Percentiles rank a stretch among this genome's conserved stretches.
Conservation (phyloP, 257 asterid genomes). For the Capsicum baccatum region DNA sequence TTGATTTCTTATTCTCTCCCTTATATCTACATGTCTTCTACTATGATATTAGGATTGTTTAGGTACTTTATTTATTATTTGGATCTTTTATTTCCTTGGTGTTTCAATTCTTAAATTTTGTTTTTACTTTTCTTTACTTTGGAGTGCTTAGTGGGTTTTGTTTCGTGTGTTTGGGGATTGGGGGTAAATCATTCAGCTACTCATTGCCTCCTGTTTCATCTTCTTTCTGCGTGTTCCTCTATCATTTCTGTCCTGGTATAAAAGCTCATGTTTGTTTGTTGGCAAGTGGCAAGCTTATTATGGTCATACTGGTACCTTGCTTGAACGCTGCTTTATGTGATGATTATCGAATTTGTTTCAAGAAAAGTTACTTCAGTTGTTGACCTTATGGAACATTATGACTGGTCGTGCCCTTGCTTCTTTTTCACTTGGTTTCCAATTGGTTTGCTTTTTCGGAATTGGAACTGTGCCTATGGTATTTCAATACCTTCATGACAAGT, state of each 20-base stretch:
- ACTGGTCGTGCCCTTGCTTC: background rate
- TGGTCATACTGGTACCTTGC: background rate
- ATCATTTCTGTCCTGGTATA: background rate
- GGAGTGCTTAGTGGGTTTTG: background rate
- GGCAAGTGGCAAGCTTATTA: background rate
- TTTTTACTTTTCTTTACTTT: background rate
- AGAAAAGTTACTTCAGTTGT: conserved; percentile 15
- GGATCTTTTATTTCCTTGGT: background rate
- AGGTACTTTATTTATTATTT: background rate
- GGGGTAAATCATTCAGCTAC: background rate
- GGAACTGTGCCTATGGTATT: background rate
- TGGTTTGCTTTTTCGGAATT: background rate
- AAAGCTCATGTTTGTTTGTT: background rate
- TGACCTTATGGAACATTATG: background rate
- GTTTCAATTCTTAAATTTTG: background rate
- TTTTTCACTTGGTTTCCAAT: background rate
- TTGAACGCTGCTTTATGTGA: background rate
- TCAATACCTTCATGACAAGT: background rate
- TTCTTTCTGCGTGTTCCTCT: background rate
- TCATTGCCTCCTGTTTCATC: background rate
- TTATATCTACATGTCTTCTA: background rate
- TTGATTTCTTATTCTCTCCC: background rate
- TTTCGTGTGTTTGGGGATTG: background rate
- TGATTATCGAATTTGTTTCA: background rate
- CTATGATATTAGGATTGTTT: background rate